Conservation (phyloP, 768 basidiomycete species). For the Trametes villosa region DNA sequence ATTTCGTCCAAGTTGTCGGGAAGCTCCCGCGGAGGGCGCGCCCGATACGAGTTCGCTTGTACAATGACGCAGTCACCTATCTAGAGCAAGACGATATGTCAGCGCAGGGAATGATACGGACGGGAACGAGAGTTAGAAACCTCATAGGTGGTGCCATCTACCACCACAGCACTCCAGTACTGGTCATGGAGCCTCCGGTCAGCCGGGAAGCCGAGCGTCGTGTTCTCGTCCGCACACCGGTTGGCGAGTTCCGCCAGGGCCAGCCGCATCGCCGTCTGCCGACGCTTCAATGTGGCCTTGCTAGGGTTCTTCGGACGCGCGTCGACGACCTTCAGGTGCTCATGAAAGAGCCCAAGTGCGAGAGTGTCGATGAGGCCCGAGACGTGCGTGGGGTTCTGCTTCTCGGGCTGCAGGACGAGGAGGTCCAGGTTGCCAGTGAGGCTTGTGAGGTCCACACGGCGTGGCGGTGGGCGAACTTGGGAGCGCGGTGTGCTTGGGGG, state of each 20-base stretch:
- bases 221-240: neutral
- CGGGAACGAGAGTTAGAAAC: slow-evolving; percentile 3
- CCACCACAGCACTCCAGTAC: slow-evolving; percentile 40
- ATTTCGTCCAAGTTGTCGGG: slow-evolving; percentile 41
- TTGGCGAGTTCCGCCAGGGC: slow-evolving; percentile 9
- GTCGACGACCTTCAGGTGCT: slow-evolving; percentile 59
- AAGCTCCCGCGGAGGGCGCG: slow-evolving; percentile 39
- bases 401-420: slow-evolving; percentile 56
- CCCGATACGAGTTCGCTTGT: slow-evolving; percentile 41
- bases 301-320: slow-evolving; percentile 36
- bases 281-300: slow-evolving; percentile 1
- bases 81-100: slow-evolving; percentile 41
- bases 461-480: neutral
- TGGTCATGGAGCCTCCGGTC: slow-evolving; percentile 18
- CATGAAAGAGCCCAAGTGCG: slow-evolving; percentile 55
- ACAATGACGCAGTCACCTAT: slow-evolving; percentile 66
- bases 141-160: slow-evolving; percentile 49
- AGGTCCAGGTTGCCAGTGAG: slow-evolving; percentile 52
- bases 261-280: neutral
- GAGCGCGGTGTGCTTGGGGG: slow-evolving; percentile 4
- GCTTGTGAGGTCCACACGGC: slow-evolving; percentile 3
- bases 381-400: slow-evolving; percentile 61
- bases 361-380: slow-evolving; percentile 61
- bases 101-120: neutral
- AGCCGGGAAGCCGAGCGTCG: neutral